Conservation (phyloP, 345 rosid species). For the Hibiscus syriacus region DNA sequence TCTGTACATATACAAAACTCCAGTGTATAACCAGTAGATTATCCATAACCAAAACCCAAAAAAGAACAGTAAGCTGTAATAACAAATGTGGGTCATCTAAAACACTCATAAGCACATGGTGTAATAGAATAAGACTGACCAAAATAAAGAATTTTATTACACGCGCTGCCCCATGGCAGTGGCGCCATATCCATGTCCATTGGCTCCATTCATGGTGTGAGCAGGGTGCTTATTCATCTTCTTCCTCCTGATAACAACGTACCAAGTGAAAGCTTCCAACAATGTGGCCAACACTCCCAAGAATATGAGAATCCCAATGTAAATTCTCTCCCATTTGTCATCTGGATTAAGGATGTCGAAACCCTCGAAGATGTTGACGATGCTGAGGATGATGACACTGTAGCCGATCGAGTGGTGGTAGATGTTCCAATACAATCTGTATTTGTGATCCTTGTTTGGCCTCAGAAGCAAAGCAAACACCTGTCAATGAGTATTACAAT, state of each 20-base stretch:
- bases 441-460: constrained; percentile 84
- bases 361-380: constrained; percentile 62
- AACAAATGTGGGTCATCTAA: too few relatives aligned
- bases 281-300: constrained; percentile 38
- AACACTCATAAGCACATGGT: constrained; percentile 4
- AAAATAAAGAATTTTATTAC: constrained; percentile 14
- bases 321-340: constrained; percentile 52
- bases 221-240: constrained; percentile 27
- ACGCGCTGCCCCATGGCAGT: constrained; percentile 18
- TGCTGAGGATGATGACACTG: constrained; percentile 44
- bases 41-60: too few relatives aligned
- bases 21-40: neutral
- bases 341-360: constrained; percentile 47
- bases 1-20: neutral
- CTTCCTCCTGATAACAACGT: constrained; percentile 54
- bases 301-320: constrained; percentile 45
- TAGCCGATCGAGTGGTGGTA: constrained; percentile 84
- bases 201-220: constrained; percentile 30
- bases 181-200: constrained; percentile 19
- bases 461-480: constrained; percentile 68
- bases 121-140: neutral
- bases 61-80: neutral
- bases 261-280: constrained; percentile 73
- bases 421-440: constrained; percentile 74
- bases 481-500: constrained; percentile 17